Evolutionary conservation across 768 basidiomycete species (phyloP).

Genomic region (Lactarius pseudohatsudake): DNA sequence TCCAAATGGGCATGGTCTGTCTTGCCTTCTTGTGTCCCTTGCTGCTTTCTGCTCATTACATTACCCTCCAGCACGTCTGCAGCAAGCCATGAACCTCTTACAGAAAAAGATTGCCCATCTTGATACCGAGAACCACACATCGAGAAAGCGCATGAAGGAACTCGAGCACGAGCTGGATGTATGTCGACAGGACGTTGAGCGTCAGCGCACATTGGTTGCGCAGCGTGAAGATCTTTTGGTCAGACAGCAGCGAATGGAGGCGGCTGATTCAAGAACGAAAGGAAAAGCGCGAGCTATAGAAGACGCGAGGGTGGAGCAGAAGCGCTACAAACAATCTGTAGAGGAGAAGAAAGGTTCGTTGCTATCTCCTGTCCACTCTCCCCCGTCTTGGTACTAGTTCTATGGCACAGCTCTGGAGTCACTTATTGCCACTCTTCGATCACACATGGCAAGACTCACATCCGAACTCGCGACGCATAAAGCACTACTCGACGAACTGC

Average conservation of each 20-base stretch:
- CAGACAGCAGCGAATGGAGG: constrained; percentile 29
- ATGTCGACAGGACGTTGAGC: constrained; percentile 73
- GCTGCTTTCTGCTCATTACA: constrained; percentile 5
- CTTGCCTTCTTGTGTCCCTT: constrained; percentile 3
- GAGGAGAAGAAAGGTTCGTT: constrained; percentile 83
- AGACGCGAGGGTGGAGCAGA: constrained; percentile 31
- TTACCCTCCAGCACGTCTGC: constrained; percentile 50
- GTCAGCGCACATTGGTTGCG: constrained; percentile 63
- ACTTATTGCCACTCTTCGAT: constrained; percentile 67
- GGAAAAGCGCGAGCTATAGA: constrained; percentile 36
- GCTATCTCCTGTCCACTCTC: neutral
- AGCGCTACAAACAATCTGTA: constrained; percentile 70
- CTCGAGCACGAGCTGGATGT: constrained; percentile 84
- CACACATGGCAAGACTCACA: constrained; percentile 76
- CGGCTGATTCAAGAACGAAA: constrained; percentile 38
- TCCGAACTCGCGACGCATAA: constrained; percentile 78
- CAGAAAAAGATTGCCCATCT: constrained; percentile 70
- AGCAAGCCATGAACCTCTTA: constrained; percentile 59
- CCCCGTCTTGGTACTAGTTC: neutral
- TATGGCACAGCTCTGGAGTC: constrained; percentile 68
- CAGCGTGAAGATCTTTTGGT: constrained; percentile 53
- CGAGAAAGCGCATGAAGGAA: constrained; percentile 79
- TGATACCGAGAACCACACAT: constrained; percentile 80
- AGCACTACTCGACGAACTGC: constrained; percentile 63
- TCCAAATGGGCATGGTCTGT: constrained; percentile 64